These are phyloP conservation scores for Magnaporthales sp. DNA, from an alignment of 2,329 filamentous ascomycete species.

Conservation along the genomic window DNA sequence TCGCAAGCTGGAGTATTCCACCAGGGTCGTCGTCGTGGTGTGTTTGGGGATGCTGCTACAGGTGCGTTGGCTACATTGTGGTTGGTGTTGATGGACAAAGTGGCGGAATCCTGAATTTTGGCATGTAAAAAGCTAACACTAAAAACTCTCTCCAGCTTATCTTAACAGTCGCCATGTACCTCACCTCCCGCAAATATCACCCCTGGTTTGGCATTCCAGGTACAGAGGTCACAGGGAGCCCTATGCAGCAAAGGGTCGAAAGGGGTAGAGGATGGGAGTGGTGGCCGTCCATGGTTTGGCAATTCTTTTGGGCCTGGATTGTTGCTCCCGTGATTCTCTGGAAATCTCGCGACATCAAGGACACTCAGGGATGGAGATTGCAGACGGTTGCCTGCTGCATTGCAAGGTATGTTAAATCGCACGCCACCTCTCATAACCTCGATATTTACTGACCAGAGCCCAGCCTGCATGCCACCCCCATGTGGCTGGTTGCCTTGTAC, in stretches of 20 bases:
- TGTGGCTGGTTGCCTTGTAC: constrained; percentile 56
- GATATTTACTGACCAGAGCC: constrained; percentile 18
- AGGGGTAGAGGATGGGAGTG: constrained; percentile 56
- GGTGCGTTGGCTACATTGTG: background rate
- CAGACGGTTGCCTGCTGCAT: constrained; percentile 49
- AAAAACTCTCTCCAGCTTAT: background rate
- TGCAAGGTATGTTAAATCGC: constrained; percentile 18
- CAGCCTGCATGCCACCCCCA: constrained; percentile 54
- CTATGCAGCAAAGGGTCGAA: constrained; percentile 28
- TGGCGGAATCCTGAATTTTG: no score
- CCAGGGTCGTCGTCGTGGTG: background rate
- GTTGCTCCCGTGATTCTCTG: constrained; percentile 54
- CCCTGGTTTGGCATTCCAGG: background rate
- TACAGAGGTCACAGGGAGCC: background rate
- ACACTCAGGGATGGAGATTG: constrained; percentile 57
- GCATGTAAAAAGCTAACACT: background rate
- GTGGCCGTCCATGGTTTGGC: constrained; percentile 58
- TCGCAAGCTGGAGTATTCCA: background rate
- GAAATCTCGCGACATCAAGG: constrained; percentile 50
- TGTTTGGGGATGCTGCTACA: background rate
- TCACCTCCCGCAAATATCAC: background rate
- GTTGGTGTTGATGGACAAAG: background rate
- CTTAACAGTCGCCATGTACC: background rate
- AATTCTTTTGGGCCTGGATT: constrained; percentile 54
- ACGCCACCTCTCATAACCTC: background rate